These are phyloP conservation scores for Diatrype stigma DNA, from an alignment of 2,329 filamentous ascomycete species.

Conservation along the genomic window DNA sequence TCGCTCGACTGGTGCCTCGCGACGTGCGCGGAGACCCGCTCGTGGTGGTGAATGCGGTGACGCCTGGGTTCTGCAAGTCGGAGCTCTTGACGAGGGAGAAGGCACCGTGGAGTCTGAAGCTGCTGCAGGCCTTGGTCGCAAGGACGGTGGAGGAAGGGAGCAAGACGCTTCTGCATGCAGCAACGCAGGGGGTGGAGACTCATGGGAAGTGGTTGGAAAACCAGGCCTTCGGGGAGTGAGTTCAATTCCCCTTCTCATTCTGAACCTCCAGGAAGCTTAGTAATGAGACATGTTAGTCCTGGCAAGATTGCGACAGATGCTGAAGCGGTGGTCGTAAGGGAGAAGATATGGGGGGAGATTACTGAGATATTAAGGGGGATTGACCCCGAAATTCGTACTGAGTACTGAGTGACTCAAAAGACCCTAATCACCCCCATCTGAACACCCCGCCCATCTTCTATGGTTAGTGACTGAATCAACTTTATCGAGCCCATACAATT, in stretches of 20 bases:
- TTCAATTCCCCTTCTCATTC: background rate
- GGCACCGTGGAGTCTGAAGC: background rate
- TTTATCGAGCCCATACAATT: too few species aligned
- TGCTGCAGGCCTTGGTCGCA: background rate
- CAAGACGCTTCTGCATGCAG: background rate
- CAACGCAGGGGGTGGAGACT: background rate
- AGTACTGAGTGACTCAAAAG: background rate
- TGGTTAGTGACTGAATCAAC: too few species aligned
- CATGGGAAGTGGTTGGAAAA: background rate
- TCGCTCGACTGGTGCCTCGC: background rate
- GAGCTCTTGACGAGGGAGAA: background rate
- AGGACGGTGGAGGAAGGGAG: background rate
- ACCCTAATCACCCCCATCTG: too few species aligned
- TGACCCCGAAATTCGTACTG: background rate
- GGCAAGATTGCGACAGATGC: background rate
- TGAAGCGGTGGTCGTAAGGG: background rate
- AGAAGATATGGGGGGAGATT: background rate
- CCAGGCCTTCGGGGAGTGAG: background rate
- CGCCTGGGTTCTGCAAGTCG: background rate
- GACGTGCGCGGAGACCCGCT: background rate
- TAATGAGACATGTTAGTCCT: background rate
- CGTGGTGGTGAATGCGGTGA: background rate
- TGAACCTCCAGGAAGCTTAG: background rate
- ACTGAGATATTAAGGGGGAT: background rate
- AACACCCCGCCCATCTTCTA: too few species aligned